These are phyloP conservation scores for Raffaelea albimanens DNA, from an alignment of 2,329 filamentous ascomycete genomes.

Conservation along the genomic window DNA sequence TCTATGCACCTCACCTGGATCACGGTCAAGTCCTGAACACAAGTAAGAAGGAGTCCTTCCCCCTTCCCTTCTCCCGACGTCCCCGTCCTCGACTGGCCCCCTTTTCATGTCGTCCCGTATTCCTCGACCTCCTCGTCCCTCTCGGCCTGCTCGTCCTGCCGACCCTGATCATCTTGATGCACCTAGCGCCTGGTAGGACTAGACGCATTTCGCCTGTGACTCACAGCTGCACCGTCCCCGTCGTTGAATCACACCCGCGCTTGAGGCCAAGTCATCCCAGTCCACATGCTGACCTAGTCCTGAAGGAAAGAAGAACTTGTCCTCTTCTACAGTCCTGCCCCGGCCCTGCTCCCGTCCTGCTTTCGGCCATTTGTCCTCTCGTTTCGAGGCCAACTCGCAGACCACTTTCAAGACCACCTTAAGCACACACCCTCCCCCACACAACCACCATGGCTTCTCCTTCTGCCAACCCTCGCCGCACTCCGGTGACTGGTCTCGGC, in stretches of 20 bases:
- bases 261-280: background rate
- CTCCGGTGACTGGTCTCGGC: slow-evolving; percentile 35
- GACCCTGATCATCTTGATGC: background rate
- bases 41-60: too few relatives aligned
- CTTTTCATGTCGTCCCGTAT: too few relatives aligned
- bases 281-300: background rate
- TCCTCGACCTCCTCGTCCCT: background rate
- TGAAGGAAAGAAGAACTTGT: background rate
- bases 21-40: too few relatives aligned
- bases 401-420: background rate
- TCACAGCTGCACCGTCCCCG: background rate
- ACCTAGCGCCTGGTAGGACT: background rate
- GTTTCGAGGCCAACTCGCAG: slow-evolving; percentile 11
- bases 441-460: slow-evolving; percentile 10
- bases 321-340: too few relatives aligned
- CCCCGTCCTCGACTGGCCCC: too few relatives aligned
- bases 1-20: too few relatives aligned
- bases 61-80: too few relatives aligned
- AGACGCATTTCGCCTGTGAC: background rate
- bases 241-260: background rate
- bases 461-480: slow-evolving; percentile 28
- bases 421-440: background rate
- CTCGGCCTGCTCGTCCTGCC: too few relatives aligned
- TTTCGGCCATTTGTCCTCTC: background rate
- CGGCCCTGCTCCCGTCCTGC: too few relatives aligned